Conservation (phyloP, 2,329 filamentous ascomycete species). For the Pseudopithomyces chartarum region DNA sequence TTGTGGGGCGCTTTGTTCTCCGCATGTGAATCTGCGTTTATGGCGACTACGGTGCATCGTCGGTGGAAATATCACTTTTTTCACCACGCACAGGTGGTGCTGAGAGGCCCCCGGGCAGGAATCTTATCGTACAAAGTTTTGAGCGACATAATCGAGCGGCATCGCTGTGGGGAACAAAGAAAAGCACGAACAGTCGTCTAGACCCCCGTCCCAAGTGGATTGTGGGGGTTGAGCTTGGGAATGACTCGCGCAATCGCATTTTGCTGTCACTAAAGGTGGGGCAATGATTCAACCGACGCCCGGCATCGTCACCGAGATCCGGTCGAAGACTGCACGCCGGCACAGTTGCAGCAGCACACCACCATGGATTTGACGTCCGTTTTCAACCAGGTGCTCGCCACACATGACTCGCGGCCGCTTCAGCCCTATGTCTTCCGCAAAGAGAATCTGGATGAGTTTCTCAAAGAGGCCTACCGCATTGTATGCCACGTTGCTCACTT, state of each 20-base stretch:
- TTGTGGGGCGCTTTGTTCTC: neutral
- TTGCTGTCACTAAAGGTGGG: conserved; percentile 21
- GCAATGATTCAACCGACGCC: conserved; percentile 20
- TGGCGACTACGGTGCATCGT: neutral
- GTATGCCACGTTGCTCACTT: conserved; percentile 57
- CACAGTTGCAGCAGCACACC: conserved; percentile 18
- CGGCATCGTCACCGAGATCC: conserved; percentile 27
- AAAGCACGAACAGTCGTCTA: no score
- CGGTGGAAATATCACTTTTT: no score
- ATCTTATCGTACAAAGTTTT: no score
- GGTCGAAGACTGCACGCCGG: conserved; percentile 1
- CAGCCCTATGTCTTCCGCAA: conserved; percentile 49
- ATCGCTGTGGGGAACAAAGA: no score
- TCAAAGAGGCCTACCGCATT: conserved; percentile 93
- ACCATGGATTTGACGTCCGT: conserved; percentile 66
- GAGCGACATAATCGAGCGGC: no score
- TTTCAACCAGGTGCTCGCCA: conserved; percentile 71
- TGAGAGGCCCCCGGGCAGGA: no score
- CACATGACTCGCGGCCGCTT: conserved; percentile 60
- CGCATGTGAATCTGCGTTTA: neutral
- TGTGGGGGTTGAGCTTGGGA: neutral
- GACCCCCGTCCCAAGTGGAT: neutral
- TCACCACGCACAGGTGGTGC: no score
- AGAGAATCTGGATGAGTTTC: conserved; percentile 74
- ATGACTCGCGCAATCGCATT: neutral